A percentile compares a stretch with the other conserved stretches of the same genome.
These are phyloP conservation scores for Nannizzia gypsea DNA, from an alignment of 2,329 filamentous ascomycete species.

Conservation along the genomic window DNA sequence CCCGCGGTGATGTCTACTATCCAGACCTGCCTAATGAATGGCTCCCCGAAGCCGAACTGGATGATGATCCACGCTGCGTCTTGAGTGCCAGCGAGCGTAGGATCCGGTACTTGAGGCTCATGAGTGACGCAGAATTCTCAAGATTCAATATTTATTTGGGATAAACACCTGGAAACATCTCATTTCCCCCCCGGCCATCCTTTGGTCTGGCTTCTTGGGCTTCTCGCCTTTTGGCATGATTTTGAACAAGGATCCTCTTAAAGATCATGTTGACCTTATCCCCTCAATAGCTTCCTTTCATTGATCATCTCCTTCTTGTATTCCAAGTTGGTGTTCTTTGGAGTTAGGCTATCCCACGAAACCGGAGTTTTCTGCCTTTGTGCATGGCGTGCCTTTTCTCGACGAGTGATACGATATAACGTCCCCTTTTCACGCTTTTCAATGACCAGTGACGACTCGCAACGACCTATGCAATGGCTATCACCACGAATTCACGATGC, in stretches of 20 bases:
- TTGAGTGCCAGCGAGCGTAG: constrained; percentile 25
- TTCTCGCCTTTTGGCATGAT: background rate
- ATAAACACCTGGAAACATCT: background rate
- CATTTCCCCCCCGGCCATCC: background rate
- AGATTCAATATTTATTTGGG: constrained; percentile 9
- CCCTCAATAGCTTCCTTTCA: background rate
- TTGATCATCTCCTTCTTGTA: background rate
- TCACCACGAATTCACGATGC: background rate
- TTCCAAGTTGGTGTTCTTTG: constrained; percentile 2
- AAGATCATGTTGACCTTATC: background rate
- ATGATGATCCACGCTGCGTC: constrained; percentile 27
- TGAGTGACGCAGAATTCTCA: constrained; percentile 13
- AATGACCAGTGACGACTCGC: background rate
- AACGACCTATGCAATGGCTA: background rate
- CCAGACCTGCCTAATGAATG: constrained; percentile 29
- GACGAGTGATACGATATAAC: background rate
- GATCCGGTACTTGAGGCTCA: constrained; percentile 25
- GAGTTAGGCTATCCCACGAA: background rate
- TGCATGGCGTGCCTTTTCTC: background rate
- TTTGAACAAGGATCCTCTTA: background rate
- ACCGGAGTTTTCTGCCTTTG: background rate
- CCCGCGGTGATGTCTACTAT: constrained; percentile 14
- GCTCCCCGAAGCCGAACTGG: constrained; percentile 25
- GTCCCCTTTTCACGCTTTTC: background rate
- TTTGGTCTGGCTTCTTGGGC: constrained; percentile 1